Base-by-base conservation (phyloP, 2,329 filamentous ascomycete species). In the Rhinocladiella similis region DNA sequence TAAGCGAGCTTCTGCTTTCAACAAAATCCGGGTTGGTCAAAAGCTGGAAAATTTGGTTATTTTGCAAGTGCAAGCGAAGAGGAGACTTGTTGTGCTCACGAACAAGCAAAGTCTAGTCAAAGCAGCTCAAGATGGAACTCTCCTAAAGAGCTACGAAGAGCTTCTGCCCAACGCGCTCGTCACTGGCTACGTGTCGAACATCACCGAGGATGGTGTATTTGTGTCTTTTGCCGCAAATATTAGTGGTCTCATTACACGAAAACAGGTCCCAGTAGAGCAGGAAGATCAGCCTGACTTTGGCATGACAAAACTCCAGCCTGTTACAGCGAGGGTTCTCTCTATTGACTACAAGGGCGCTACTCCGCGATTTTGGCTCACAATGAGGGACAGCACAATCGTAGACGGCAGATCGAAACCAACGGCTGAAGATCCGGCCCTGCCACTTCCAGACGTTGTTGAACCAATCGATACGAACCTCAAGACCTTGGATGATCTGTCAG, bases 11-110 rank as follows among this genome's bases (percentile, higher is more conserved):
- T 87, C 88, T 18, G 84, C 88, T 1, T 77, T 94, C 67, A 91
- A 91, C 71, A 90, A 89, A 63, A 87, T 97, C 51, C 82, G 88
- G 51, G 88, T 95, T 47, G 93, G 92, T 2, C 91, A 96, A 73
- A 89, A 84, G 22, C 75, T 99, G 45, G 83, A 85, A 16, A 87
- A 94, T 50, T 77, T 99, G n/a, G 78, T 95, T 36, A 84, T 97
- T 13, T 75, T 99, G n/a, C 86, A 91, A 66, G 96, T 96, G 72
- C 83, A 91, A 59, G 85, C 91, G 61, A 83, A 86, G 58, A 89
- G 89, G 53, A 85, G 87, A 47, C 83, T 88, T 39, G 83, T 97
- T 53, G 82, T 85, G 10, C 77, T 99, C 3, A 89, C 89, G 2
- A 89, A 89, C 71, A 97, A 97, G 74, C 86, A 89, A 35, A 91